A percentile compares a stretch with the other conserved stretches of the same genome.
These are phyloP conservation scores for Podospora conica DNA, from an alignment of 495 filamentous ascomycete species.

Conservation along the genomic window DNA sequence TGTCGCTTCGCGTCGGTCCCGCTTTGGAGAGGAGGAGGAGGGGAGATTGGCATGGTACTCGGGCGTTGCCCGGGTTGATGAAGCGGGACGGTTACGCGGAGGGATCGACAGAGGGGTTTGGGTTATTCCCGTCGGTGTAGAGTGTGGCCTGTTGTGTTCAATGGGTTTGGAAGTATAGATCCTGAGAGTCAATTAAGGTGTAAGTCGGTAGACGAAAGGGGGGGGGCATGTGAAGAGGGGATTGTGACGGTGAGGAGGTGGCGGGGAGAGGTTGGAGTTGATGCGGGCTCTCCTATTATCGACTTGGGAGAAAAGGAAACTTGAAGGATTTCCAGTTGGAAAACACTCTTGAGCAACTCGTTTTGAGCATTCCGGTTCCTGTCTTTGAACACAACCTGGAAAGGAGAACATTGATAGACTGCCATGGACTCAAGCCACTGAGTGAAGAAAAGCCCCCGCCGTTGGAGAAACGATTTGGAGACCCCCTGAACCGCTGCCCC, in stretches of 20 bases:
- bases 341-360: background rate
- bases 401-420: background rate
- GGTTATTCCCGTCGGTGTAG: background rate
- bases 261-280: background rate
- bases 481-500: background rate
- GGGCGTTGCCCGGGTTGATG: background rate
- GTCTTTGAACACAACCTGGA: background rate
- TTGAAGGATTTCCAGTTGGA: too few species aligned
- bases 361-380: too few species aligned
- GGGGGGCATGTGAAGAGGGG: background rate
- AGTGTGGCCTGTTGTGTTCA: background rate
- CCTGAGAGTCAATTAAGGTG: background rate
- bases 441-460: background rate
- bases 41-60: background rate
- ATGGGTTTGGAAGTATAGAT: too few species aligned
- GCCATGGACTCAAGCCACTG: background rate
- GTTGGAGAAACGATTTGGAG: background rate
- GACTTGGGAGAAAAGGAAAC: background rate
- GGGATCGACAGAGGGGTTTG: too few species aligned
- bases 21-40: background rate
- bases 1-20: background rate
- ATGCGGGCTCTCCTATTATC: background rate
- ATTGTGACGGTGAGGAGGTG: background rate
- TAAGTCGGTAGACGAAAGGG: background rate
- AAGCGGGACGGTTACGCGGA: background rate